A percentile compares a stretch with the other conserved stretches of the same genome.
phyloP scores from a whole-genome alignment of 768 basidiomycete species.

The Mycena crocata region DNA sequence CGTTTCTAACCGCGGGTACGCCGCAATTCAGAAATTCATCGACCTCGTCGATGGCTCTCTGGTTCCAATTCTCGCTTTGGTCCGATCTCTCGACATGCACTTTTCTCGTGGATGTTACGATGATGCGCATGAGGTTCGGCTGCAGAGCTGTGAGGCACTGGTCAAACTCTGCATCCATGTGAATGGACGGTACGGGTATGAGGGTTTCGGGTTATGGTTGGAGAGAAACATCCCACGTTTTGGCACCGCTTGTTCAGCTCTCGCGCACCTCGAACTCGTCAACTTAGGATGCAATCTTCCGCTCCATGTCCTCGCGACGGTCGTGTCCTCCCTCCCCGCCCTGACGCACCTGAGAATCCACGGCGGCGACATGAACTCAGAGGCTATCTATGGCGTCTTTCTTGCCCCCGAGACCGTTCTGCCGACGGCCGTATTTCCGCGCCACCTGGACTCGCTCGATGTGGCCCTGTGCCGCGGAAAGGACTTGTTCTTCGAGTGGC shows the following conservation, averaged over 20 bases:
- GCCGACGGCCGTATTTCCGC: neutral
- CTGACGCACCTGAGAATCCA: conserved; percentile 9
- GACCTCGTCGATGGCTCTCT: too few relatives aligned
- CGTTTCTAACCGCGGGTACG: too few relatives aligned
- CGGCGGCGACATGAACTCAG: too few relatives aligned
- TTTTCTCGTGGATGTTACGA: neutral
- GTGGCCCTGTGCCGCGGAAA: neutral
- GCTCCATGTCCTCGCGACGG: neutral
- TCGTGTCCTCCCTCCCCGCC: neutral
- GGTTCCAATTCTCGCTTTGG: neutral
- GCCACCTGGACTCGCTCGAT: neutral
- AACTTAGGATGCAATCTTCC: neutral
- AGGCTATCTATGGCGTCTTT: neutral
- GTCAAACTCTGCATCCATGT: neutral
- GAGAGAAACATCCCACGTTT: neutral
- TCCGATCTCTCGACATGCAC: neutral
- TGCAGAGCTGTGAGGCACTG: neutral
- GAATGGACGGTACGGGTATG: neutral
- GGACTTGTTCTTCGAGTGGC: conserved; percentile 7
- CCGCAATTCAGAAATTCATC: too few relatives aligned
- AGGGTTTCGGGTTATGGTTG: neutral
- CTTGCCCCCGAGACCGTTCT: neutral
- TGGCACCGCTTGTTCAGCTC: neutral
- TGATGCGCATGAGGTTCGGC: neutral
- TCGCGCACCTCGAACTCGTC: neutral